Conservation (phyloP, 2,329 filamentous ascomycete genomes). For the Colletotrichum sp. region DNA sequence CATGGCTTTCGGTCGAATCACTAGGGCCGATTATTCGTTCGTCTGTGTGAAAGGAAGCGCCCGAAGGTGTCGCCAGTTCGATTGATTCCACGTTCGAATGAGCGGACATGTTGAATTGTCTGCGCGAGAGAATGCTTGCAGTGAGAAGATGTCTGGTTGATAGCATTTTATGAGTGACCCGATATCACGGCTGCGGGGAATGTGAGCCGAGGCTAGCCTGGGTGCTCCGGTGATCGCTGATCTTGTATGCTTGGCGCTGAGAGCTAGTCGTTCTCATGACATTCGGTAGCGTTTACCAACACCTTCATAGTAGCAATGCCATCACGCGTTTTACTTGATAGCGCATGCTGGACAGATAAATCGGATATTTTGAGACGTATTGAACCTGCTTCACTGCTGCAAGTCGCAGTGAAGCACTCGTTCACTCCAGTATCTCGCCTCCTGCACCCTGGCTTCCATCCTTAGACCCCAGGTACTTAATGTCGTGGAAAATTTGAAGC, state of each 20-base stretch:
- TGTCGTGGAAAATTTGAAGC: conserved; percentile 31
- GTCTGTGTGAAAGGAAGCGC: not conserved
- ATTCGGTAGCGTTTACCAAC: not conserved
- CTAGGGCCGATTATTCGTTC: not conserved
- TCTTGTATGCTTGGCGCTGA: not conserved
- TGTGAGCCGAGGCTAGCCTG: not conserved
- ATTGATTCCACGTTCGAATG: not conserved
- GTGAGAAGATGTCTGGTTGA: not conserved
- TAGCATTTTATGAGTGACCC: not conserved
- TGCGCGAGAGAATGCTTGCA: not conserved
- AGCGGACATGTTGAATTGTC: not conserved
- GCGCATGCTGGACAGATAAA: not conserved
- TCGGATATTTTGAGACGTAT: not conserved
- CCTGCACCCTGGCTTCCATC: conserved; percentile 28
- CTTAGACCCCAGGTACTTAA: conserved; percentile 29
- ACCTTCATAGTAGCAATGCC: no score
- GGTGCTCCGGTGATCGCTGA: not conserved
- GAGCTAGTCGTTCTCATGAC: not conserved
- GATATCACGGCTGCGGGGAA: not conserved
- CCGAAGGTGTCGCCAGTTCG: not conserved
- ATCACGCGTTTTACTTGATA: not conserved
- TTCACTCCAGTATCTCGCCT: conserved; percentile 16
- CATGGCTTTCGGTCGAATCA: not conserved
- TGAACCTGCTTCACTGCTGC: not conserved
- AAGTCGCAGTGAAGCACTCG: not conserved